Evolutionary conservation across 1,284 basidiomycete species (phyloP).

Genomic region (Ustilago sp.): DNA sequence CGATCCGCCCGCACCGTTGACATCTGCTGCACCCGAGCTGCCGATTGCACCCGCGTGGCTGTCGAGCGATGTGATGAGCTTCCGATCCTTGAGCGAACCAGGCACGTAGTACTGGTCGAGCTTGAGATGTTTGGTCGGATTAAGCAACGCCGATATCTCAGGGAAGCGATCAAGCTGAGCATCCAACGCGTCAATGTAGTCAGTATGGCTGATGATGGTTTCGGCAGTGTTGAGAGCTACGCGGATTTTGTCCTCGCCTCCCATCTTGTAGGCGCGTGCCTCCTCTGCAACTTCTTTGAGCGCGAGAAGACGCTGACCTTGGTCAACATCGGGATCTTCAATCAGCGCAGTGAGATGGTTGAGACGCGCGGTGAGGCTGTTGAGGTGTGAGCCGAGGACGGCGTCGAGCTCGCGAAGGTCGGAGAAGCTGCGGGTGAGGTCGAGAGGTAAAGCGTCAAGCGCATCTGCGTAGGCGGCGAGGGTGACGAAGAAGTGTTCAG

Average conservation of each 20-base stretch:
- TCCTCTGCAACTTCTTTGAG: conserved; percentile 94
- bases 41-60: conserved; percentile 8
- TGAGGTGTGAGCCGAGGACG: conserved; percentile 78
- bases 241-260: conserved; percentile 98
- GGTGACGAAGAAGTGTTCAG: conserved; percentile 61
- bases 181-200: conserved; percentile 65
- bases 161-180: conserved; percentile 58
- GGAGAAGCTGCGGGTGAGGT: conserved; percentile 91
- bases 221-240: conserved; percentile 95
- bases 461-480: conserved; percentile 75
- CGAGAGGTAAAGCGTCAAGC: conserved; percentile 91
- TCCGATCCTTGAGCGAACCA: conserved; percentile 52
- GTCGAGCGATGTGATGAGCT: conserved; percentile 37
- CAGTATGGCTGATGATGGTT: conserved; percentile 71
- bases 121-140: conserved; percentile 53
- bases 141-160: conserved; percentile 51
- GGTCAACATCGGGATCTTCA: conserved; percentile 76
- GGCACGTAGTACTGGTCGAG: conserved; percentile 49
- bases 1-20: conserved; percentile 22
- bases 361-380: conserved; percentile 62
- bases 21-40: conserved; percentile 10
- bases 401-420: conserved; percentile 98
- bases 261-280: conserved; percentile 88
- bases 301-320: conserved; percentile 85
- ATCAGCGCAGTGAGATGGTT: conserved; percentile 58